These are phyloP conservation scores for Pezicula rhizophila DNA, from an alignment of 2,329 filamentous ascomycete species.

Conservation along the genomic window DNA sequence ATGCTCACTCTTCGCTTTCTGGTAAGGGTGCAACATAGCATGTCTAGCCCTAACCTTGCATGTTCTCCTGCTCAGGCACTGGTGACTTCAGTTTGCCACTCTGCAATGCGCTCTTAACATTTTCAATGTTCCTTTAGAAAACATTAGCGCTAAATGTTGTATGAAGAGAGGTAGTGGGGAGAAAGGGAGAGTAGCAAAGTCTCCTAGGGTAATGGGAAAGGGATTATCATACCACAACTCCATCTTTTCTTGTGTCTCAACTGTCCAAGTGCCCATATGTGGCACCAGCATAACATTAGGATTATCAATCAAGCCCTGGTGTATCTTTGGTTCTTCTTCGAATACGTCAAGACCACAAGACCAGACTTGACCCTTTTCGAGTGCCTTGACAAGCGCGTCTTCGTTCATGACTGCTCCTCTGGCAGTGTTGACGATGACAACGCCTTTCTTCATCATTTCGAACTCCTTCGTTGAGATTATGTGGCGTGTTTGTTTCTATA, in stretches of 20 bases:
- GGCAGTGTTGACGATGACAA: conserved; percentile 77
- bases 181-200: no score
- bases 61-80: conserved; percentile 63
- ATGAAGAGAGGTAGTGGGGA: no score
- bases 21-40: no score
- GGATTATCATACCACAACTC: conserved; percentile 48
- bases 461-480: conserved; percentile 70
- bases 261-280: conserved; percentile 81
- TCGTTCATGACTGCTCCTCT: conserved; percentile 80
- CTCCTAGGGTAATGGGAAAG: no score
- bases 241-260: conserved; percentile 60
- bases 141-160: no score
- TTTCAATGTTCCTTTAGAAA: conserved; percentile 50
- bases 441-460: conserved; percentile 68
- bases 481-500: conserved; percentile 58
- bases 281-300: conserved; percentile 69
- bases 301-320: conserved; percentile 66
- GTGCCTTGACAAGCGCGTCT: conserved; percentile 66
- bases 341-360: conserved; percentile 75
- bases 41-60: conserved; percentile 19
- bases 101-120: conserved; percentile 58
- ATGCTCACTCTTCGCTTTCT: no score
- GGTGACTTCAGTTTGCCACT: conserved; percentile 58
- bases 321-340: conserved; percentile 72
- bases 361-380: conserved; percentile 63